Evolutionary conservation across 257 asterid species (phyloP), one percentile per base, ranked within the genome.

Genomic region (Avicennia marina): DNA sequence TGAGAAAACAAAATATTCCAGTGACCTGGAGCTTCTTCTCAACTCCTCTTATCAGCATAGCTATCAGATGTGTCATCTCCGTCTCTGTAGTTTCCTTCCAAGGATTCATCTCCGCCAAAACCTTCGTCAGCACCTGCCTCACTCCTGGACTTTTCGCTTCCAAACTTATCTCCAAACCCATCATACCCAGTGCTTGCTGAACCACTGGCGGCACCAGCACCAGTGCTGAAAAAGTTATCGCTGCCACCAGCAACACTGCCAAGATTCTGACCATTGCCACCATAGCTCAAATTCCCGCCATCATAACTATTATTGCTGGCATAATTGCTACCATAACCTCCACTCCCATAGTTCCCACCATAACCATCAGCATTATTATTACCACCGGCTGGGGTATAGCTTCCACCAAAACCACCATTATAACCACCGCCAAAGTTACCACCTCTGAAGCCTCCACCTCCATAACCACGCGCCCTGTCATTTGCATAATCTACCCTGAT

Each of bases 401-500:
- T 39, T 24, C 58, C 74, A 11, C 70, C 67, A 12, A n/a, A 58
- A 20, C 45, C 50, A 2, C 67, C 48, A 1, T 63, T 31, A 4
- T 15, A 12, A 1, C 51, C 26, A 15, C 75, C 38, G 11, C 59
- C 56, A 36, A 49, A 48, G 1, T 64, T 66, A 2, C 78, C 75
- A 26, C 53, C 41, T 0, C 66, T 38, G 11, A 53, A 70, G 17
- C 77, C 80, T 2, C 86, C 93, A 0, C 79, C 81, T 0, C 79
- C 79, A 27, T 18, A 69, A n/a, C 82, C 81, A 56, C 74, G 73
- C 44, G 81, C 41, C 69, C 83, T 87, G 47, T 87, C 96, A 63
- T 73, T 81, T 26, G 98, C 96, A 42, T 67, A 72, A 69, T 73
- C 72, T 60, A 90, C 98, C 78, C 70, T 85, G 27, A 90, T 34